Evolutionary conservation across 2,329 filamentous ascomycete species (phyloP).

Genomic region (Xylaria sp.): DNA sequence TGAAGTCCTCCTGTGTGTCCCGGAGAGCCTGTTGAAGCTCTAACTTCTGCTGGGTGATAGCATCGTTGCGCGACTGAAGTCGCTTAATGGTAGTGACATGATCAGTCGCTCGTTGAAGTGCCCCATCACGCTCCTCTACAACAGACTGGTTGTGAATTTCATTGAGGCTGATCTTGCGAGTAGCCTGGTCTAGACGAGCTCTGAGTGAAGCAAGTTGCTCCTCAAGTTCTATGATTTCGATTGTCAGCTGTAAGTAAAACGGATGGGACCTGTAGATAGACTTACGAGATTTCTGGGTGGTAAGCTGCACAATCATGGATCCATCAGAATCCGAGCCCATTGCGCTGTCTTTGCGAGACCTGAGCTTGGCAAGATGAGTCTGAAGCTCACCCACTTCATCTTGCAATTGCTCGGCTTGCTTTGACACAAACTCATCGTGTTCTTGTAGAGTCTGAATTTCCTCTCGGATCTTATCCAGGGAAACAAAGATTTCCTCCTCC

Average conservation of each 20-base stretch:
- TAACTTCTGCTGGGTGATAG: slow-evolving; percentile 57
- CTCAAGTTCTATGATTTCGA: slow-evolving; percentile 61
- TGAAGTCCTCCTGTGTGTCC: slow-evolving; percentile 46
- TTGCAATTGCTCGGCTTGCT: slow-evolving; percentile 65
- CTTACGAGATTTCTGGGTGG: slow-evolving; percentile 68
- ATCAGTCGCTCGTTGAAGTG: slow-evolving; percentile 70
- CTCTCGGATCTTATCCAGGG: slow-evolving; percentile 70
- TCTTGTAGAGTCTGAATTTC: slow-evolving; percentile 67
- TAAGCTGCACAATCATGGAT: slow-evolving; percentile 57
- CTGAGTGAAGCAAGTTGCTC: slow-evolving; percentile 69
- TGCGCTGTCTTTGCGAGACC: slow-evolving; percentile 57
- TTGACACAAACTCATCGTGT: slow-evolving; percentile 66
- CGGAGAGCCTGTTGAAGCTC: slow-evolving; percentile 55
- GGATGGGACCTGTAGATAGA: slow-evolving; percentile 34
- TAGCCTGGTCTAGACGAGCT: slow-evolving; percentile 69
- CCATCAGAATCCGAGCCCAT: slow-evolving; percentile 58
- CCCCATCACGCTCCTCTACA: slow-evolving; percentile 72
- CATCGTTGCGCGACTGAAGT: slow-evolving; percentile 54
- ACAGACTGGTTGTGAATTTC: slow-evolving; percentile 73
- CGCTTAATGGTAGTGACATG: slow-evolving; percentile 61
- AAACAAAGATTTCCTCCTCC: slow-evolving; percentile 69
- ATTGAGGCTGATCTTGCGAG: slow-evolving; percentile 69
- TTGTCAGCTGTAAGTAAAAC: slow-evolving; percentile 30
- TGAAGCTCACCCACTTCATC: slow-evolving; percentile 63
- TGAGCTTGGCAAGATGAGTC: slow-evolving; percentile 59